Percentiles rank a stretch among this genome's conserved stretches.
phyloP scores from a whole-genome alignment of 495 filamentous ascomycete genomes.

The Aspergillus nanangensis region DNA sequence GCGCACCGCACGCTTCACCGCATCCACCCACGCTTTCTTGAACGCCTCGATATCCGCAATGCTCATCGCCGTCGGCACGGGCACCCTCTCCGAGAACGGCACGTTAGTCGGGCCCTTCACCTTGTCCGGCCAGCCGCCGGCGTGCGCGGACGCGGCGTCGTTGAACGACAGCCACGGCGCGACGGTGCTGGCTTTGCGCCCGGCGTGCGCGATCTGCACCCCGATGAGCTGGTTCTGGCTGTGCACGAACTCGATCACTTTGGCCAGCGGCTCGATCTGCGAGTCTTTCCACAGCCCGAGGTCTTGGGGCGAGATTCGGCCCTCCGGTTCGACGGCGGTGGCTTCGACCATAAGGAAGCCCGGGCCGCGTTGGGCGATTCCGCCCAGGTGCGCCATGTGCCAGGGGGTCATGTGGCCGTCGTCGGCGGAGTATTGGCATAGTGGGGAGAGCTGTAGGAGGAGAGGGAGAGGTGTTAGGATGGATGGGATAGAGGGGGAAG shows the following conservation, averaged over 20 bases:
- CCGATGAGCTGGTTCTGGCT: slow-evolving; percentile 66
- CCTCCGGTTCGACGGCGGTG: slow-evolving; percentile 63
- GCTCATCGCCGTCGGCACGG: slow-evolving; percentile 51
- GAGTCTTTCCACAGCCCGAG: slow-evolving; percentile 70
- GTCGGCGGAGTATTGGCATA: slow-evolving; percentile 67
- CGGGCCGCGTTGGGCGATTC: slow-evolving; percentile 61
- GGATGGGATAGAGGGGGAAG: not conserved
- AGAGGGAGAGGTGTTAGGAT: slow-evolving; percentile 1
- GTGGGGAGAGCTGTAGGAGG: slow-evolving; percentile 42
- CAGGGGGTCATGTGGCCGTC: slow-evolving; percentile 59
- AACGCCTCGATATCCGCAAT: slow-evolving; percentile 52
- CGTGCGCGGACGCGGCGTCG: slow-evolving; percentile 27
- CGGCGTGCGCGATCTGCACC: slow-evolving; percentile 74
- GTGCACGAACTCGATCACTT: slow-evolving; percentile 67
- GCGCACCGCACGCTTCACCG: slow-evolving; percentile 50
- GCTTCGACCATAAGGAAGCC: slow-evolving; percentile 70
- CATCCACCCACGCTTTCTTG: slow-evolving; percentile 52
- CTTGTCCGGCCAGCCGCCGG: slow-evolving; percentile 30
- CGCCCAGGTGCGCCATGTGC: slow-evolving; percentile 57
- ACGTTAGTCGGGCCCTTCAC: slow-evolving; percentile 53
- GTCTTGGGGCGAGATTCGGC: slow-evolving; percentile 73
- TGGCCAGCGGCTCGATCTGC: slow-evolving; percentile 59
- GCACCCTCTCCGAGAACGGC: slow-evolving; percentile 47
- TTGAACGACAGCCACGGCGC: slow-evolving; percentile 64
- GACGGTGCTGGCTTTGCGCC: slow-evolving; percentile 66